Evolutionary conservation across 148 eudicot genomes (phyloP).

Genomic region (Euryodendron excelsum): DNA sequence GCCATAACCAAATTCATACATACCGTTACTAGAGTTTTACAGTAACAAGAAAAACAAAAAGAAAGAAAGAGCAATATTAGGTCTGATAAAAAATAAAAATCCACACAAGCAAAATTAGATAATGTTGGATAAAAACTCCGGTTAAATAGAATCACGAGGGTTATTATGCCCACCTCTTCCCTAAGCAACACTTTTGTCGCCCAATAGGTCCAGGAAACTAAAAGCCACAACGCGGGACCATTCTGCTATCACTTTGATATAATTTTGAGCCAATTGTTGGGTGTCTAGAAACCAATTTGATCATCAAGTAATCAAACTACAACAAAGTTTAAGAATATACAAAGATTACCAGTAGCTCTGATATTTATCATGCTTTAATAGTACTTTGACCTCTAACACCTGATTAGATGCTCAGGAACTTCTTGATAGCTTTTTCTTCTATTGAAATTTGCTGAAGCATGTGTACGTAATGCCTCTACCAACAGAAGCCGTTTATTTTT

Average conservation of each 20-base stretch:
- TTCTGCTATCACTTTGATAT: background rate
- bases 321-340: background rate
- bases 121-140: no score
- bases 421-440: background rate
- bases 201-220: background rate
- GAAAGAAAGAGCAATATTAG: background rate
- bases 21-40: background rate
- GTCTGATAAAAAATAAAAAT: no score
- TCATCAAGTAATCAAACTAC: background rate
- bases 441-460: background rate
- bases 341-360: background rate
- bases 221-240: background rate
- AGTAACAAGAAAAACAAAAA: background rate
- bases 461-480: no score
- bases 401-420: background rate
- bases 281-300: background rate
- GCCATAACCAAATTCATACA: conserved; percentile 11
- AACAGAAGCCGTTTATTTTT: no score
- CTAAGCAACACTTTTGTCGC: no score
- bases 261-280: background rate
- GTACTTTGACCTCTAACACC: background rate
- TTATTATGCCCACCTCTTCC: no score
- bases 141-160: no score
- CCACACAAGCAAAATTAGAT: no score
- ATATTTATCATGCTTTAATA: no score